Conservation (phyloP, 2,329 filamentous ascomycete genomes). For the Epichloe aotearoae region DNA sequence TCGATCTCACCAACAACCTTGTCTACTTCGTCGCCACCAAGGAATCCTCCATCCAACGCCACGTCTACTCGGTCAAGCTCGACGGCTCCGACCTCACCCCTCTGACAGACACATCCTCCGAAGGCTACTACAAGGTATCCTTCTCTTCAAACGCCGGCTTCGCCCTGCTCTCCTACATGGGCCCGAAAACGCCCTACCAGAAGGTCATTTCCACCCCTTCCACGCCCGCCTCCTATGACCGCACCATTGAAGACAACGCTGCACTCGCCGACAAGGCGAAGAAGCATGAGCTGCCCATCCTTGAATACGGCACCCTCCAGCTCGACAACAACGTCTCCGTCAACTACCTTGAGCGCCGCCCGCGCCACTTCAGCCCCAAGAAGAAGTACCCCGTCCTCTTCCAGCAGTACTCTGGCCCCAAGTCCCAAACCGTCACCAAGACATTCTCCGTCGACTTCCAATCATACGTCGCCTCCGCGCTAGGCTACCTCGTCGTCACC, state of each 20-base stretch:
- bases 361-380: constrained; percentile 71
- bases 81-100: constrained; percentile 61
- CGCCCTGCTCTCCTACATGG: constrained; percentile 69
- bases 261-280: constrained; percentile 54
- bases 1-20: constrained; percentile 73
- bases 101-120: constrained; percentile 57
- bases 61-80: constrained; percentile 80
- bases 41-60: constrained; percentile 76
- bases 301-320: constrained; percentile 73
- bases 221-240: constrained; percentile 49
- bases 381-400: constrained; percentile 92
- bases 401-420: constrained; percentile 85
- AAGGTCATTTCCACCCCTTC: constrained; percentile 76
- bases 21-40: constrained; percentile 88
- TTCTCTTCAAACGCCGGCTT: constrained; percentile 78
- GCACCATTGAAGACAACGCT: constrained; percentile 66
- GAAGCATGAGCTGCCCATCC: constrained; percentile 67
- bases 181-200: constrained; percentile 81
- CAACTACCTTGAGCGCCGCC: constrained; percentile 69
- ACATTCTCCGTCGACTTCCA: constrained; percentile 80
- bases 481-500: constrained; percentile 90
- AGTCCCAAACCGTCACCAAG: constrained; percentile 79
- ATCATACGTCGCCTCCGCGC: constrained; percentile 67
- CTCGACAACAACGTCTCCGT: constrained; percentile 60
- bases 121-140: constrained; percentile 69